Percentiles rank a stretch among this genome's conserved stretches.
Evolutionary conservation across 495 filamentous ascomycete species (phyloP).

Genomic region (Podospora tetraspora): DNA sequence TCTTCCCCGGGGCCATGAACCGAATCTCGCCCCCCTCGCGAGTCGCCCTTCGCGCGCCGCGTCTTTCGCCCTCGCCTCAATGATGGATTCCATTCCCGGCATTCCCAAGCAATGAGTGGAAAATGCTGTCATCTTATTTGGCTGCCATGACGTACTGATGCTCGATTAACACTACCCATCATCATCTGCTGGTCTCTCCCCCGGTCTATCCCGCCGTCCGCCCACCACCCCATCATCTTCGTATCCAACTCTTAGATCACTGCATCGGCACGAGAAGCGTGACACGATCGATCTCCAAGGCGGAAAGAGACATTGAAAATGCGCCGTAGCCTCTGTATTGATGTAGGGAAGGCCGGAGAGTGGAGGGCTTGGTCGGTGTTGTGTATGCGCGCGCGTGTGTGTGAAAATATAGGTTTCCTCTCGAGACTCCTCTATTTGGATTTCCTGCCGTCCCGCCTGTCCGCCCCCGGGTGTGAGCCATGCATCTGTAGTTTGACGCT

Average conservation of each 20-base stretch:
- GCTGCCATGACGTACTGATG: not conserved
- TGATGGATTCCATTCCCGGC: not conserved
- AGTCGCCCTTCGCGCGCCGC: not conserved
- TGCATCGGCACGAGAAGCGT: not conserved
- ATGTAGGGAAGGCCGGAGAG: not conserved
- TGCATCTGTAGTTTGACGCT: slow-evolving; percentile 13
- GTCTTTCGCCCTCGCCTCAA: not conserved
- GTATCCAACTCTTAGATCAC: not conserved
- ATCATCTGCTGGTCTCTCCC: not conserved
- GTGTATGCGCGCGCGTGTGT: not conserved
- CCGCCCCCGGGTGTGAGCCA: not conserved
- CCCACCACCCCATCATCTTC: not conserved
- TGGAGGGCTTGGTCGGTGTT: not conserved
- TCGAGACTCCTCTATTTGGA: slow-evolving; percentile 15
- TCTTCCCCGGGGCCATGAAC: not conserved
- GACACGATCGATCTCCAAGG: not conserved
- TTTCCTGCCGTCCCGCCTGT: slow-evolving; percentile 2
- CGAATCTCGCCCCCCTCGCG: not conserved
- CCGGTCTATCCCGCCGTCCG: not conserved
- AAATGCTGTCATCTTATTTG: not conserved
- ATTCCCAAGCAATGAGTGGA: not conserved
- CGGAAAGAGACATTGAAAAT: not conserved
- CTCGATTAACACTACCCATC: not conserved
- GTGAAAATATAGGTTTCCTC: not conserved
- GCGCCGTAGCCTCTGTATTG: not conserved